Conservation (phyloP, 768 basidiomycete species). For the Cytidiella melzeri region DNA sequence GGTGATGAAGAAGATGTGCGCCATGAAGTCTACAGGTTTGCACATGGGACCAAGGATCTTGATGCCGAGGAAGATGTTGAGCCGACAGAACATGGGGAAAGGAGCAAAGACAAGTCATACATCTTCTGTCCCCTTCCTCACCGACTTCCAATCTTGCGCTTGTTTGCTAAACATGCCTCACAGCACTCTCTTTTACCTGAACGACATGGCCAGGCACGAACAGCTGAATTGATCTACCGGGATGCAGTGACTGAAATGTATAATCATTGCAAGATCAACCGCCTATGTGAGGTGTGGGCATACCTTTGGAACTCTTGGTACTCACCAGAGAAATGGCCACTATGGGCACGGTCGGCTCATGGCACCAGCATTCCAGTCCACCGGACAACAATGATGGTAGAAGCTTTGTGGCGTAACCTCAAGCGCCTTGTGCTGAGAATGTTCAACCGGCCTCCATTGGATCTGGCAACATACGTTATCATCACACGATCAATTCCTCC, state of each 20-base stretch:
- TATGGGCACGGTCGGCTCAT: slow-evolving; percentile 19
- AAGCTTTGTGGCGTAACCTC: slow-evolving; percentile 10
- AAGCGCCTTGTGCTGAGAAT: slow-evolving; percentile 6
- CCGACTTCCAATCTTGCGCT: slow-evolving; percentile 18
- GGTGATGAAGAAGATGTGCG: slow-evolving; percentile 1
- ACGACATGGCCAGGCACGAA: slow-evolving; percentile 8
- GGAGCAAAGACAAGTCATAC: background rate
- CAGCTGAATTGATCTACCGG: slow-evolving; percentile 19
- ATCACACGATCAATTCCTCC: slow-evolving; percentile 6
- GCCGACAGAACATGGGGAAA: too few relatives aligned
- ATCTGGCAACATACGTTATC: slow-evolving; percentile 7
- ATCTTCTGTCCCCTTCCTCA: slow-evolving; percentile 28
- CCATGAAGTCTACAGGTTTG: background rate
- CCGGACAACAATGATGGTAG: slow-evolving; percentile 14
- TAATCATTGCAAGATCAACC: slow-evolving; percentile 18
- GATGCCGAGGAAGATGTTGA: too few relatives aligned
- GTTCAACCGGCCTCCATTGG: slow-evolving; percentile 10
- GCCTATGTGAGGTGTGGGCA: slow-evolving; percentile 24
- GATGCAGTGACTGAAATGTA: slow-evolving; percentile 30
- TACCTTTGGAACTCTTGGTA: slow-evolving; percentile 29
- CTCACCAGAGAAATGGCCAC: slow-evolving; percentile 20
- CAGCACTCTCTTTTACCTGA: slow-evolving; percentile 25
- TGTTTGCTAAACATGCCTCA: slow-evolving; percentile 27
- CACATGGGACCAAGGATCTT: background rate
- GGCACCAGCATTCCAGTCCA: slow-evolving; percentile 3